Conservation (phyloP, 805 yeast species). For the Zygotorulaspora sp. region DNA sequence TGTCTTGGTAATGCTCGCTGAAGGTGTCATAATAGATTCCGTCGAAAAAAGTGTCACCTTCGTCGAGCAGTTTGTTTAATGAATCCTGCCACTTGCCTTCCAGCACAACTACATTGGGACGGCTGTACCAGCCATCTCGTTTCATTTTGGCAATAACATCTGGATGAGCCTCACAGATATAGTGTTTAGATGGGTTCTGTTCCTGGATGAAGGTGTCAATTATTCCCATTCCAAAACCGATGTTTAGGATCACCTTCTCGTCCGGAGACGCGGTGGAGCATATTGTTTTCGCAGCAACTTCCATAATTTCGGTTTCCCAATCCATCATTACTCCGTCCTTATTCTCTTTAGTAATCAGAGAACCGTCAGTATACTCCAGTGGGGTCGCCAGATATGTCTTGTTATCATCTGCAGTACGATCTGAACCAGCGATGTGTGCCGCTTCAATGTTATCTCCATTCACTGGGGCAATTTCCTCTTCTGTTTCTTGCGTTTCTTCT, state of each 20-base stretch:
- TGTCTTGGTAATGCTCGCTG: slow-evolving; percentile 85
- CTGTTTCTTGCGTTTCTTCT: slow-evolving; percentile 16
- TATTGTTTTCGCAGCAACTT: slow-evolving; percentile 70
- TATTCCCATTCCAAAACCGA: slow-evolving; percentile 97
- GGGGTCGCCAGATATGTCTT: slow-evolving; percentile 59
- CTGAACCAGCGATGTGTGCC: slow-evolving; percentile 40
- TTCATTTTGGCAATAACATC: slow-evolving; percentile 70
- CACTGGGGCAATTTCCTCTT: slow-evolving; percentile 14
- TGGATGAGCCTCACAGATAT: slow-evolving; percentile 93
- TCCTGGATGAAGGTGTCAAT: slow-evolving; percentile 74
- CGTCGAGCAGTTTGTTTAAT: slow-evolving; percentile 56
- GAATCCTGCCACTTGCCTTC: slow-evolving; percentile 94
- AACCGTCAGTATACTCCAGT: slow-evolving; percentile 59
- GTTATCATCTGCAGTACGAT: slow-evolving; percentile 63
- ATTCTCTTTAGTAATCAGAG: slow-evolving; percentile 66
- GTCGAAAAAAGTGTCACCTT: slow-evolving; percentile 65
- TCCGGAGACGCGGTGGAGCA: slow-evolving; percentile 41
- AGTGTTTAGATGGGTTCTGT: slow-evolving; percentile 48
- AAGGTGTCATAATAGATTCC: slow-evolving; percentile 94
- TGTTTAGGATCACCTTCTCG: slow-evolving; percentile 58
- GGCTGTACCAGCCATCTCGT: slow-evolving; percentile 78
- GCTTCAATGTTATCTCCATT: slow-evolving; percentile 23
- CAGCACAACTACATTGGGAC: slow-evolving; percentile 62
- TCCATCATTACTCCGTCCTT: slow-evolving; percentile 97
- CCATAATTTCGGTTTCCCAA: slow-evolving; percentile 87